Evolutionary conservation across 1,284 basidiomycete species (phyloP).

Genomic region (Mycena sp.): DNA sequence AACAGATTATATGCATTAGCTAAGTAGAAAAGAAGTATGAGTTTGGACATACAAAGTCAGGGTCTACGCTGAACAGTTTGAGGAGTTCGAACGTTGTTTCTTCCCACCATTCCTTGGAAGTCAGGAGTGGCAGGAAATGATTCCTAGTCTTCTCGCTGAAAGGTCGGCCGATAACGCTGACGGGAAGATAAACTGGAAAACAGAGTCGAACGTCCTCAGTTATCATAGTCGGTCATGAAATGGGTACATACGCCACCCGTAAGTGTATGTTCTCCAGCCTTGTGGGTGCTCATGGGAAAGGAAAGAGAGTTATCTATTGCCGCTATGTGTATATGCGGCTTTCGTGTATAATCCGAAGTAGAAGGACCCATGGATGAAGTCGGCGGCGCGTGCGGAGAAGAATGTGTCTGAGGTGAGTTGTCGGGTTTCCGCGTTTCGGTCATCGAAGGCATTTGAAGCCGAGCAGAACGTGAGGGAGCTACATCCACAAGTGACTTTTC

Average conservation of each 20-base stretch:
- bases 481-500: constrained; percentile 79
- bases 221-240: too few species aligned
- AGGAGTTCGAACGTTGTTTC: constrained; percentile 83
- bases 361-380: constrained; percentile 50
- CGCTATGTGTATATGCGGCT: constrained; percentile 74
- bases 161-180: constrained; percentile 85
- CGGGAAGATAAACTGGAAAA: constrained; percentile 74
- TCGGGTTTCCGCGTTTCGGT: constrained; percentile 66
- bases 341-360: constrained; percentile 56
- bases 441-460: constrained; percentile 75
- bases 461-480: constrained; percentile 74
- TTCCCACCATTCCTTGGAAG: constrained; percentile 90
- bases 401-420: constrained; percentile 21
- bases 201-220: not conserved
- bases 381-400: constrained; percentile 42
- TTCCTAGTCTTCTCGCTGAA: constrained; percentile 85
- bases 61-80: constrained; percentile 82
- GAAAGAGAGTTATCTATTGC: constrained; percentile 95
- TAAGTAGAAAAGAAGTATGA: not conserved
- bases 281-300: constrained; percentile 89
- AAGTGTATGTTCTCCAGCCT: constrained; percentile 91
- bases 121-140: constrained; percentile 85
- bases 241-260: constrained; percentile 50
- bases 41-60: constrained; percentile 62
- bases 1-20: not conserved